These are phyloP conservation scores for Silene latifolia DNA, from an alignment of 148 eudicot genomes.

Conservation along the genomic window DNA sequence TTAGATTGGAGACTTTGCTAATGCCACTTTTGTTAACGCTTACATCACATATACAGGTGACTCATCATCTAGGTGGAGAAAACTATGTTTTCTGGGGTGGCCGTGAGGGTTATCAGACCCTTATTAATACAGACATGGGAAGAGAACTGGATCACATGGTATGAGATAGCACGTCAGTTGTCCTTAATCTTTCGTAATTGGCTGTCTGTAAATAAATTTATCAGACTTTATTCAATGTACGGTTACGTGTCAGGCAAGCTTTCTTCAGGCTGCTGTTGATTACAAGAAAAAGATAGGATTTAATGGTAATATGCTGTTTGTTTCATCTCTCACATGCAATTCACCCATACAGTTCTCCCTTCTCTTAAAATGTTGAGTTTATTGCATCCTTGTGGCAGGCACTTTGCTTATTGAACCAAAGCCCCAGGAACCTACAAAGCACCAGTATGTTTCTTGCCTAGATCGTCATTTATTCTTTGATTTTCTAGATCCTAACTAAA, in stretches of 20 bases:
- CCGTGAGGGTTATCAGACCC: conserved; percentile 96
- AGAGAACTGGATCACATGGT: conserved; percentile 96
- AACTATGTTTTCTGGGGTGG: conserved; percentile 99
- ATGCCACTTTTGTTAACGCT: not conserved
- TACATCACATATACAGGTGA: conserved; percentile 51
- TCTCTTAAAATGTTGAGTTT: not conserved
- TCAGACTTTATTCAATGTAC: not conserved
- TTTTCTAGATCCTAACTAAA: conserved; percentile 15
- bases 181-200: not conserved
- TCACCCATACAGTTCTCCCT: not conserved
- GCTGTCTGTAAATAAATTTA: not conserved
- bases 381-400: conserved; percentile 40
- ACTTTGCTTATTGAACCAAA: conserved; percentile 93
- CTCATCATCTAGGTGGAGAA: conserved; percentile 96
- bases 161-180: conserved; percentile 10
- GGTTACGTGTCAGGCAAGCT: conserved; percentile 59
- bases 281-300: conserved; percentile 97
- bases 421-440: conserved; percentile 98
- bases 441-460: conserved; percentile 56
- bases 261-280: conserved; percentile 76
- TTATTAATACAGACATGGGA: conserved; percentile 95
- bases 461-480: not conserved
- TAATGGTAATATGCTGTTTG: conserved; percentile 52
- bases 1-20: not conserved
- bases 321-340: not conserved